Base-by-base conservation (phyloP, 2,329 filamentous ascomycete genomes). In the Raffaelea arxii region DNA sequence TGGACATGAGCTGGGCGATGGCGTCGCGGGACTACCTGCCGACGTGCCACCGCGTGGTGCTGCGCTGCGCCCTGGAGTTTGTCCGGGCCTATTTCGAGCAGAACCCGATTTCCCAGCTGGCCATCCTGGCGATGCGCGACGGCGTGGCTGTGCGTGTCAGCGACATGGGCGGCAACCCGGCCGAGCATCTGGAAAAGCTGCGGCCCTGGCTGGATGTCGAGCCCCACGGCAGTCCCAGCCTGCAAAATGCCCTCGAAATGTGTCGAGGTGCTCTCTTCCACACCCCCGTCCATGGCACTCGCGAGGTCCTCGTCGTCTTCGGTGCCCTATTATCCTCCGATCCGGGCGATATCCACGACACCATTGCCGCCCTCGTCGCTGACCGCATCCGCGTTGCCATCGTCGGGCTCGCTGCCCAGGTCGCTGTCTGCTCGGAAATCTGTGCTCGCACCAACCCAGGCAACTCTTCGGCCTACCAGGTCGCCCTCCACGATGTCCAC, bases 221-320 rank as follows among this genome's bases (percentile, higher is more conserved):
- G 59, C 78, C 85, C 14, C 77, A 84, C 59, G 85, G 87, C 36
- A 80, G 82, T 53, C 83, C 86, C 16, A 89, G 84, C 63, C 64
- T 98, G 52, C 92, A 98, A 64, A 98, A 98, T 64, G 90, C 90
- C 4, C 74, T 98, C 43, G 90, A 98, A 64, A 94, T 98, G 86
- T 88, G 87, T 50, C 78, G 92, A 46, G 92, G 89, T 45, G 84
- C 85, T 30, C 71, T 98, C n/a, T 96, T 86, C 58, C 88, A 97
- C 65, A 86, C 91, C 2, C 92, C 92, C 2, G 86, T 83, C 18
- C 92, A 98, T 60, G 91, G 92, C 41, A 98, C 92, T 2, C 74
- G 92, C 53, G 92, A 98, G 65, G 82, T 96, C 7, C 80, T 98
- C 30, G 80, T 98, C 49, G 79, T 97, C 42, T 94, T 92, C 60